These are phyloP conservation scores for Apiotrichum laibachii DNA, from an alignment of 1,284 basidiomycete genomes.

Conservation along the genomic window DNA sequence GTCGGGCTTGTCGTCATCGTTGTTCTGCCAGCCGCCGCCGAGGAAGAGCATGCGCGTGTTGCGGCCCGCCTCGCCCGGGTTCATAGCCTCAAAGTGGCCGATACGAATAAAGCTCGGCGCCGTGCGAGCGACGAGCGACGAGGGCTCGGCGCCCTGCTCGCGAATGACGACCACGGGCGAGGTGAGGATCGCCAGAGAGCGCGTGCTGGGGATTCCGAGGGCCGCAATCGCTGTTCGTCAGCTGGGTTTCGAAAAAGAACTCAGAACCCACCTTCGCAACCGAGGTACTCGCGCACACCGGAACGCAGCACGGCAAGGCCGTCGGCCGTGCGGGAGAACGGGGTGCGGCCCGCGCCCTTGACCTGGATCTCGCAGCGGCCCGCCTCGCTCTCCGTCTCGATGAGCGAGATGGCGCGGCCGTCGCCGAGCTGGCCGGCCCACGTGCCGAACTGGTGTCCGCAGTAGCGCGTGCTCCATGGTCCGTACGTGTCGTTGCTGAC, in stretches of 20 bases:
- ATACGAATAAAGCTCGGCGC: constrained; percentile 90
- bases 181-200: constrained; percentile 76
- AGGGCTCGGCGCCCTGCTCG: constrained; percentile 69
- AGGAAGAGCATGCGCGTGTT: constrained; percentile 59
- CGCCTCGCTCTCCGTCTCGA: constrained; percentile 67
- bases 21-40: constrained; percentile 30
- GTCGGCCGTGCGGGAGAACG: constrained; percentile 86
- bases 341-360: constrained; percentile 90
- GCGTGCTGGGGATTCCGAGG: constrained; percentile 80
- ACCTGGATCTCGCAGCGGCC: constrained; percentile 79
- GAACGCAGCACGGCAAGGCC: constrained; percentile 89
- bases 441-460: constrained; percentile 83
- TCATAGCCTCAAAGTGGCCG: constrained; percentile 84
- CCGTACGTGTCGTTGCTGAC: constrained; percentile 64
- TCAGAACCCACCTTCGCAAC: constrained; percentile 66
- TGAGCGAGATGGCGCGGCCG: constrained; percentile 83
- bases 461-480: constrained; percentile 82
- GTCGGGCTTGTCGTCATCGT: constrained; percentile 51
- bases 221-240: constrained; percentile 73
- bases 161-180: constrained; percentile 71
- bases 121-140: constrained; percentile 76
- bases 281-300: constrained; percentile 86
- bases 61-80: constrained; percentile 58
- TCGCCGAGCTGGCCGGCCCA: constrained; percentile 98
- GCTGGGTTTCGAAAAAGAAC: not conserved